Conservation (phyloP, 2,329 filamentous ascomycete species). For the Claviceps arundinis region DNA sequence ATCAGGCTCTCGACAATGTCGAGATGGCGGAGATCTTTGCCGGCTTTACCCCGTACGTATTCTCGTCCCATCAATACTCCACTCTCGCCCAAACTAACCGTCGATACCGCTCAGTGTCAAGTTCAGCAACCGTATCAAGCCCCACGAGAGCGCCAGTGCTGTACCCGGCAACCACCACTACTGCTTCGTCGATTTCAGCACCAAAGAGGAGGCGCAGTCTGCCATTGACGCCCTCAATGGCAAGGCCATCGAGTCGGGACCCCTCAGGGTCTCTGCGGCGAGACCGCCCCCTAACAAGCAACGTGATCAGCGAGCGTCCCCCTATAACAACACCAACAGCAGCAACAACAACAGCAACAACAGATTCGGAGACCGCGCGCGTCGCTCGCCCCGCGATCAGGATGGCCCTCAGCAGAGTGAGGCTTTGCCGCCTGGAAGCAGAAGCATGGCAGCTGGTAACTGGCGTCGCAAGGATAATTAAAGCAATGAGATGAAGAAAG, state of each 20-base stretch:
- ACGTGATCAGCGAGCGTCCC: neutral
- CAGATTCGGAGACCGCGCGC: neutral
- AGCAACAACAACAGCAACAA: neutral
- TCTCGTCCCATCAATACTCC: too few species aligned
- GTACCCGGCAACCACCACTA: slow-evolving; percentile 45
- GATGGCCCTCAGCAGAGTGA: slow-evolving; percentile 1
- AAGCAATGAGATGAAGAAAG: neutral
- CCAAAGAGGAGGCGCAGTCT: slow-evolving; percentile 36
- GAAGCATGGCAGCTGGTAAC: slow-evolving; percentile 4
- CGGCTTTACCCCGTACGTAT: slow-evolving; percentile 25
- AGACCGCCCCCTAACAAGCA: slow-evolving; percentile 1
- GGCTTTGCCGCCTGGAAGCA: neutral
- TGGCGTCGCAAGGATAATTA: slow-evolving; percentile 4
- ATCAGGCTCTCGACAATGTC: slow-evolving; percentile 31
- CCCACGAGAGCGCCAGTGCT: slow-evolving; percentile 39
- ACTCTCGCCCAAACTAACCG: neutral
- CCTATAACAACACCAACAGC: neutral
- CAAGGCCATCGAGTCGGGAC: slow-evolving; percentile 11
- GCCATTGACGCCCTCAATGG: slow-evolving; percentile 27
- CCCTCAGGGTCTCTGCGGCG: slow-evolving; percentile 9
- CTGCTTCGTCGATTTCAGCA: slow-evolving; percentile 51
- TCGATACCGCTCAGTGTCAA: slow-evolving; percentile 6
- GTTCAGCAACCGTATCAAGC: slow-evolving; percentile 42
- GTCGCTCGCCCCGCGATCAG: neutral
- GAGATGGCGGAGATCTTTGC: slow-evolving; percentile 34